Evolutionary conservation across 306 rosid species (phyloP), one percentile per base, ranked within the genome.

Genomic region (Alnus rubra): DNA sequence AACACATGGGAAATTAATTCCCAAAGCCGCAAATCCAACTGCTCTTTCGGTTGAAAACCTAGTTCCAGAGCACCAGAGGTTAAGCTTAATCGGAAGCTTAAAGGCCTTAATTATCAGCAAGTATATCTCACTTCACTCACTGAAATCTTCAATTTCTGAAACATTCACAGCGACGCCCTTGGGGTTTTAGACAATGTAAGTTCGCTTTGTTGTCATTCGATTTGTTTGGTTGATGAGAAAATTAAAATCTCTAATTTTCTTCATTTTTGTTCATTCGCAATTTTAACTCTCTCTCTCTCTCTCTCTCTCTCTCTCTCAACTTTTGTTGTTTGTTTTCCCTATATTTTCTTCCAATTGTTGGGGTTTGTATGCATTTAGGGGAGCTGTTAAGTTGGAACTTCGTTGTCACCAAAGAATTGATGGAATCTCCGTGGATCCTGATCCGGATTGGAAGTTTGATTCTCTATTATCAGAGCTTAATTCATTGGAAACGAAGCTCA

Each of bases 361-460:
- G 48, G 59, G 33, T 39, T 30, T 84, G 1, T 69, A 35, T 80
- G 74, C 79, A 19, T 71, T 63, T 51, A 92, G 96, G 94, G 96
- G 89, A 71, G 86, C 82, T 56, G 33, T 91, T 49, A 80, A 86
- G 81, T 83, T 93, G 85, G 82, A 80, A 52, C 88, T 89, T 78
- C 86, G 74, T 81, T 76, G 73, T 79, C 84, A 91, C 47, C 81
- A 62, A 52, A 80, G 81, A 16, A 82, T 77, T 3, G 84, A 82
- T 74, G 92, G 88, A 72, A 45, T 91, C 16, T 56, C 80, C 5
- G 81, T 51, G 39, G 97, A 93, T 37, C 98, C 97, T 2, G 88
- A 84, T n/a, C 94, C 98, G 30, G 90, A 93, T 91, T 93, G 93
- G 97, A 88, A 53, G 62, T 93, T 88, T 48, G 88, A 89, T 67